Conservation (phyloP, 257 asterid genomes). For the Verbascum thapsus region DNA sequence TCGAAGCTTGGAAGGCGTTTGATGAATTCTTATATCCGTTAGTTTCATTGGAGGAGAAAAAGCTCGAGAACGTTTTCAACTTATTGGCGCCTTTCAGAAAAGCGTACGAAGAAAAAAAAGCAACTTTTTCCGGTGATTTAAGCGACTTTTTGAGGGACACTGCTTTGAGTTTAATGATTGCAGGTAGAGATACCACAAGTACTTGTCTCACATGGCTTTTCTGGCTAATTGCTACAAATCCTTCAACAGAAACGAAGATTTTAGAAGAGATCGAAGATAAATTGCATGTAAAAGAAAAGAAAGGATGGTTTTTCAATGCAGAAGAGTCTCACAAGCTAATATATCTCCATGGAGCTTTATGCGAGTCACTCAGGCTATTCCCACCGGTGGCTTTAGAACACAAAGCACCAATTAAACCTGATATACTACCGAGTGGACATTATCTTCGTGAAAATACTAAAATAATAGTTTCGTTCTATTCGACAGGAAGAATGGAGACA, state of each 20-base stretch:
- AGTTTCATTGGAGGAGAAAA: conserved; percentile 13
- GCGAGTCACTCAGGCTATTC: conserved; percentile 47
- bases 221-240: conserved; percentile 37
- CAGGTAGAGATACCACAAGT: conserved; percentile 42
- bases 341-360: conserved; percentile 49
- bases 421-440: conserved; percentile 47
- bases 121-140: not conserved
- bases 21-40: conserved; percentile 33
- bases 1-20: conserved; percentile 26
- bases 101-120: conserved; percentile 16
- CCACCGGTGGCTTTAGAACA: conserved; percentile 47
- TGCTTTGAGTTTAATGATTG: conserved; percentile 30
- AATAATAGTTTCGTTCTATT: conserved; percentile 38
- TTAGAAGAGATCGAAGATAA: conserved; percentile 29
- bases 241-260: conserved; percentile 29
- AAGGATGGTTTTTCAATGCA: conserved; percentile 23
- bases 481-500: conserved; percentile 45
- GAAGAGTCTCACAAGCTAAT: conserved; percentile 36
- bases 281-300: not conserved
- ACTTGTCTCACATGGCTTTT: conserved; percentile 44
- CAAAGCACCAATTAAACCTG: conserved; percentile 31
- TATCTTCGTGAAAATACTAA: conserved; percentile 10
- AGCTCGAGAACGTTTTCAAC: not conserved
- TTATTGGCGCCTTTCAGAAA: conserved; percentile 21
- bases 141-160: conserved; percentile 37